These are phyloP conservation scores for Mangifera indica DNA, from an alignment of 345 rosid genomes.

Conservation along the genomic window DNA sequence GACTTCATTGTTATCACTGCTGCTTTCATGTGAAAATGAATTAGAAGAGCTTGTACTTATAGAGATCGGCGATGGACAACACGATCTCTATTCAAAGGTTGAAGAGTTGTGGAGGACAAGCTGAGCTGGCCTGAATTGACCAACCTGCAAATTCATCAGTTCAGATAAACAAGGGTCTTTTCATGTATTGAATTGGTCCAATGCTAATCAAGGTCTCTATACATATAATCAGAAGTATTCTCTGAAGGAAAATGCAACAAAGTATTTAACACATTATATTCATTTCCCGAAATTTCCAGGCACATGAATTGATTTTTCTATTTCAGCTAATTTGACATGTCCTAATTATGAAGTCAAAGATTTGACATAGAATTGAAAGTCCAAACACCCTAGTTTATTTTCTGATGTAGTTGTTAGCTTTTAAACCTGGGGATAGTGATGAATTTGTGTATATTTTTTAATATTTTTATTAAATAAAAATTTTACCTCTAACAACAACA, in stretches of 20 bases:
- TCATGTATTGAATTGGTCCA: not conserved
- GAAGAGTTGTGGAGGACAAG: not conserved
- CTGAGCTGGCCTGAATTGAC: not conserved
- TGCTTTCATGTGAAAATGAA: not conserved
- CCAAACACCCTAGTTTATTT: not conserved
- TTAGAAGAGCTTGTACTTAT: not conserved
- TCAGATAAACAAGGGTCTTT: too few species aligned
- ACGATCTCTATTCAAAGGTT: not conserved
- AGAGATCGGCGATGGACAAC: not conserved
- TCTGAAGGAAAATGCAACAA: too few species aligned
- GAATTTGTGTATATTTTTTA: too few species aligned
- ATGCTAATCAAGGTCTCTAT: not conserved
- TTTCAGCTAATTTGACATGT: not conserved
- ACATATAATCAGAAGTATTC: not conserved
- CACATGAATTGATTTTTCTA: not conserved
- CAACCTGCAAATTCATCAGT: too few species aligned
- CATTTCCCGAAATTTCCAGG: not conserved
- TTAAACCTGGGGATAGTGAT: too few species aligned
- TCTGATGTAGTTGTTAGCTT: not conserved
- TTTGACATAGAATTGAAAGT: not conserved
- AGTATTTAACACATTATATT: too few species aligned
- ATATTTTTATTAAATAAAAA: too few species aligned
- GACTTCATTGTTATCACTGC: conserved; percentile 4
- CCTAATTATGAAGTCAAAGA: not conserved
- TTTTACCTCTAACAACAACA: too few species aligned